Percentiles rank a stretch among this genome's conserved stretches.
Conservation (phyloP, 2,329 filamentous ascomycete genomes). For the Dothideomycetes sp. region DNA sequence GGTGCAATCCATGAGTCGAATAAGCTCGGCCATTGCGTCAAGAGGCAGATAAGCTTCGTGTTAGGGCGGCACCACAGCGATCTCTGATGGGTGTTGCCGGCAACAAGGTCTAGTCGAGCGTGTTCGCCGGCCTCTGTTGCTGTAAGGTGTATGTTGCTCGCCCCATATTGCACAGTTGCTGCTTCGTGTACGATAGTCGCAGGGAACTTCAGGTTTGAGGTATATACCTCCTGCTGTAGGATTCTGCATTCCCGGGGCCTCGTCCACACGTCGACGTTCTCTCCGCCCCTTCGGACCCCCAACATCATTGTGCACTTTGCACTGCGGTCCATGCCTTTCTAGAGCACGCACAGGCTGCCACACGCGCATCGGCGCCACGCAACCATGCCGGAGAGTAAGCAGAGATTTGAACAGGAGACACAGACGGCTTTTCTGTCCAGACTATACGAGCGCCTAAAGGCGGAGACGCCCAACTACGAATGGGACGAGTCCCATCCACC, state of each 20-base stretch:
- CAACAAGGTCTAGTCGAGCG: too few species aligned
- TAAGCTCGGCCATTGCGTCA: background rate
- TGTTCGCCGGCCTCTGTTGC: too few species aligned
- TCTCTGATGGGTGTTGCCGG: background rate
- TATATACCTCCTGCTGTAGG: too few species aligned
- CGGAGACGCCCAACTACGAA: slow-evolving; percentile 22
- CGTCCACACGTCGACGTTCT: too few species aligned
- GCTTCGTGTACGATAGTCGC: too few species aligned
- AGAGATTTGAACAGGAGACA: slow-evolving; percentile 9
- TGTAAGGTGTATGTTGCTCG: too few species aligned
- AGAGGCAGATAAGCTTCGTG: background rate
- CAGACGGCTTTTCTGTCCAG: slow-evolving; percentile 13
- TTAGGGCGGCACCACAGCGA: background rate
- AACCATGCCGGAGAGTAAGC: slow-evolving; percentile 9
- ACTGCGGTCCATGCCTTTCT: too few species aligned
- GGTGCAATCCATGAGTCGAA: too few species aligned
- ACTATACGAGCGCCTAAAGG: slow-evolving; percentile 21
- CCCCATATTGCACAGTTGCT: too few species aligned
- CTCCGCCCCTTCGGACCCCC: background rate
- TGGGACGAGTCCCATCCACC: slow-evolving; percentile 27
- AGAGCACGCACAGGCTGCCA: too few species aligned
- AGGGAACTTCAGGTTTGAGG: too few species aligned
- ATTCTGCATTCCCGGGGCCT: too few species aligned
- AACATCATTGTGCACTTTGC: background rate
- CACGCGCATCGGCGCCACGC: background rate